phyloP scores from a whole-genome alignment of 805 yeast species.

The Komagataella pseudopastoris region DNA sequence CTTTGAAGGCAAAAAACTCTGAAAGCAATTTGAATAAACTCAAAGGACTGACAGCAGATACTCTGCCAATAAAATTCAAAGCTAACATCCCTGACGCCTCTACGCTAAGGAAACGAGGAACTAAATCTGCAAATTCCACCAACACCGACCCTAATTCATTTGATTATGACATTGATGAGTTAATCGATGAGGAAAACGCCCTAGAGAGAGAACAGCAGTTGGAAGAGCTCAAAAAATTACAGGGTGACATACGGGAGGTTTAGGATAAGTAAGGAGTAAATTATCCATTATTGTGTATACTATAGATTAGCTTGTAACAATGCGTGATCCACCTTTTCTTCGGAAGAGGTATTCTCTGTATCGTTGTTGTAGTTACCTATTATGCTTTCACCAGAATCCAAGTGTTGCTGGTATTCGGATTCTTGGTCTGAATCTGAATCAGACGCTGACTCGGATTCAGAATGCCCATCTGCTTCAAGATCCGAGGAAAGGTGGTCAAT shows the following conservation, averaged over 20 bases:
- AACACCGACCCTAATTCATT: constrained; percentile 16
- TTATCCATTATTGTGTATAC: background rate
- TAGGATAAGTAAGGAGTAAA: background rate
- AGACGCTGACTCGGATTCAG: background rate
- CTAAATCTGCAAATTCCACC: background rate
- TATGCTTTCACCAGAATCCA: background rate
- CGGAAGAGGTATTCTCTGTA: background rate
- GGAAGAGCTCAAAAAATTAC: background rate
- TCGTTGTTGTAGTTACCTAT: background rate
- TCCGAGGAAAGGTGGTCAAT: background rate
- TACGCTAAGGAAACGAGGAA: constrained; percentile 7
- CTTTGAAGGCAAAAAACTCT: background rate
- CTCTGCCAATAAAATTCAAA: constrained; percentile 14
- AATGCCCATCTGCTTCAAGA: background rate
- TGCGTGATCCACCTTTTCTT: background rate
- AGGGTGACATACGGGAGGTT: background rate
- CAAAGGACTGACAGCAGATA: constrained; percentile 12
- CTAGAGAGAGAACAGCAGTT: constrained; percentile 10
- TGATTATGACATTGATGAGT: constrained; percentile 34
- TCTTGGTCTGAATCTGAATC: background rate
- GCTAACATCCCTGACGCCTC: constrained; percentile 9
- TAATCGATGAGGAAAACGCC: constrained; percentile 22
- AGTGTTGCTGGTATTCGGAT: background rate
- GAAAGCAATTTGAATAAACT: constrained; percentile 4
- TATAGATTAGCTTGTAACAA: background rate